Percentiles rank a stretch among this genome's conserved stretches.
phyloP scores from a whole-genome alignment of 768 basidiomycete species.

The Lactarius vividus region DNA sequence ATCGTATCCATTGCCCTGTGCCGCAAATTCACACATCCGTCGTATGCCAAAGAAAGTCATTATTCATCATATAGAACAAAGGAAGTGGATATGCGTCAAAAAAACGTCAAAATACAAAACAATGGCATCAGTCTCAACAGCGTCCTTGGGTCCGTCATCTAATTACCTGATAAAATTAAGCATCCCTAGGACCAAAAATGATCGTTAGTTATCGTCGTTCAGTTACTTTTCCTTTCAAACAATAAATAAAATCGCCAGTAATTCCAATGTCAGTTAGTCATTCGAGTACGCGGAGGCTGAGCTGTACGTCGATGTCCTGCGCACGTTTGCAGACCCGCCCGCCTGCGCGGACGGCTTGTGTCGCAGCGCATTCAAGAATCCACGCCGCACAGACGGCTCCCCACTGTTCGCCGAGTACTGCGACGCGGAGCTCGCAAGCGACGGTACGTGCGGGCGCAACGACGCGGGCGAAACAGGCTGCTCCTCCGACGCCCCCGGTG shows the following conservation, averaged over 20 bases:
- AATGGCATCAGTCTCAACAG: not conserved
- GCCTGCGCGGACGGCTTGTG: not conserved
- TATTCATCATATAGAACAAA: not conserved
- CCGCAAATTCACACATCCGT: not conserved
- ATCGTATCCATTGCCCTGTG: not conserved
- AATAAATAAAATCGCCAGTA: not conserved
- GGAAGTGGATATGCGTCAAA: slow-evolving; percentile 2
- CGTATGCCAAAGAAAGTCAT: not conserved
- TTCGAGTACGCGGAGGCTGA: slow-evolving; percentile 26
- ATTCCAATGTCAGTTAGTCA: not conserved
- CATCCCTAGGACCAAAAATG: not conserved
- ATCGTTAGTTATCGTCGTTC: not conserved
- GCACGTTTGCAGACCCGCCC: not conserved
- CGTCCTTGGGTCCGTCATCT: slow-evolving; percentile 1
- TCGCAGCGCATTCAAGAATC: slow-evolving; percentile 30
- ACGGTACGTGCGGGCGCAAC: slow-evolving; percentile 29
- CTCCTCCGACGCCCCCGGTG: not conserved
- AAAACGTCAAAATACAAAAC: slow-evolving; percentile 12
- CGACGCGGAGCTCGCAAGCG: slow-evolving; percentile 38
- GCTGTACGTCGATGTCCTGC: slow-evolving; percentile 21
- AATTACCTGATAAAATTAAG: slow-evolving; percentile 3
- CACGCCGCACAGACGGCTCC: slow-evolving; percentile 36
- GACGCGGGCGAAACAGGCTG: slow-evolving; percentile 11
- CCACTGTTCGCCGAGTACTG: slow-evolving; percentile 41
- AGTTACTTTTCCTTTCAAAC: not conserved